A percentile compares a stretch with the other conserved stretches of the same genome.
Conservation (phyloP, 2,329 filamentous ascomycete species). For the Periconia macrospinosa region DNA sequence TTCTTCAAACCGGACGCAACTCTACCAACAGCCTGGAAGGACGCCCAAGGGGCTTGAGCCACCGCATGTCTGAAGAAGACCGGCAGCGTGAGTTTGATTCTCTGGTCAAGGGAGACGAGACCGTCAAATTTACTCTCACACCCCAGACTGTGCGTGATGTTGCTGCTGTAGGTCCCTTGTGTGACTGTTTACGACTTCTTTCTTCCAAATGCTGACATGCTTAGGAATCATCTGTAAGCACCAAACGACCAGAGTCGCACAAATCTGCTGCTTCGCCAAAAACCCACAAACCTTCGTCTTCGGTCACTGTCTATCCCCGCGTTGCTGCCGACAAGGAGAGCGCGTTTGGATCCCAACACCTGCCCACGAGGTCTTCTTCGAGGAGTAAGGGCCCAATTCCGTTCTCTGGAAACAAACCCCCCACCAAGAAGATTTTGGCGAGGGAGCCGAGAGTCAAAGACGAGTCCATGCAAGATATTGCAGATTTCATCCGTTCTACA, state of each 20-base stretch:
- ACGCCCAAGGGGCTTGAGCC: constrained; percentile 29
- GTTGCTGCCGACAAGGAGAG: constrained; percentile 31
- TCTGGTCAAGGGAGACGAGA: constrained; percentile 51
- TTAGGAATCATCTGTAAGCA: constrained; percentile 23
- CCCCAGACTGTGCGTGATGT: constrained; percentile 50
- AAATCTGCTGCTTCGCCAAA: neutral
- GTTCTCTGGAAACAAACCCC: constrained; percentile 26
- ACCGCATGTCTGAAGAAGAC: constrained; percentile 43
- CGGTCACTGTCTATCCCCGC: constrained; percentile 36
- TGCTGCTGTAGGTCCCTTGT: constrained; percentile 44
- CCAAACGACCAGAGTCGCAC: constrained; percentile 13
- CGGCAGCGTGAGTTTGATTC: constrained; percentile 50
- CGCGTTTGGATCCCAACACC: constrained; percentile 28
- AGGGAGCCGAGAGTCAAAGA: constrained; percentile 72
- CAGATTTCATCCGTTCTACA: constrained; percentile 85
- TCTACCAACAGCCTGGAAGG: constrained; percentile 34
- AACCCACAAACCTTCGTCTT: constrained; percentile 17
- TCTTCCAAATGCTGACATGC: constrained; percentile 9
- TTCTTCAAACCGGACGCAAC: constrained; percentile 35
- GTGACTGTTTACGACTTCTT: too few relatives aligned
- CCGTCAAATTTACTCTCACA: constrained; percentile 54
- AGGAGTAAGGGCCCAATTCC: constrained; percentile 26
- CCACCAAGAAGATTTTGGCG: constrained; percentile 48
- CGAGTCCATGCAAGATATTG: constrained; percentile 79
- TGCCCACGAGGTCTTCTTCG: constrained; percentile 26